A percentile compares a stretch with the other conserved stretches of the same genome.
Conservation (phyloP, 305 asterid genomes). For the Fraxinus floribunda region DNA sequence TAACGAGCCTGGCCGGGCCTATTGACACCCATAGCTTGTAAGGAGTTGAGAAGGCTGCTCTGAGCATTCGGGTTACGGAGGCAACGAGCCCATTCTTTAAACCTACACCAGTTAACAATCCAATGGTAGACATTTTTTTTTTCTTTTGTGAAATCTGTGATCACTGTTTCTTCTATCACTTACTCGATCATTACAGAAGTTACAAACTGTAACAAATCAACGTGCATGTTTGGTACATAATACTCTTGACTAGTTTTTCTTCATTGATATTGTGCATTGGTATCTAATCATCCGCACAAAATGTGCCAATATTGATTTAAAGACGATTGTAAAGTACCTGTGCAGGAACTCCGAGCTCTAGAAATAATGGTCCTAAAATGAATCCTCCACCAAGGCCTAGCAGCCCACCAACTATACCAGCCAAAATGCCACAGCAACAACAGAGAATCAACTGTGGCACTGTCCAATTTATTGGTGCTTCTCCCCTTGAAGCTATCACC, state of each 20-base stretch:
- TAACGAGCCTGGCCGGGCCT: too few relatives aligned
- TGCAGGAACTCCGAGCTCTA: constrained; percentile 73
- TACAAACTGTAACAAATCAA: not conserved
- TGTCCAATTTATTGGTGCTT: constrained; percentile 40
- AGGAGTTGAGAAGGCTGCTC: not conserved
- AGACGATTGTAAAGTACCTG: constrained; percentile 34
- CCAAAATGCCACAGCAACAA: constrained; percentile 62
- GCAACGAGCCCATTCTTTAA: not conserved
- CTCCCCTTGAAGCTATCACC: constrained; percentile 50
- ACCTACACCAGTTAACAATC: not conserved
- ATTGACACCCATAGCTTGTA: too few relatives aligned
- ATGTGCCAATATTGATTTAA: not conserved
- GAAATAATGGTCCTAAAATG: constrained; percentile 64
- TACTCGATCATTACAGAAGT: not conserved
- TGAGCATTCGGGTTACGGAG: not conserved
- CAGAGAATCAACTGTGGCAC: constrained; percentile 54
- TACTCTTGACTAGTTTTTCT: not conserved
- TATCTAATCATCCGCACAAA: not conserved
- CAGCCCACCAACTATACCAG: constrained; percentile 72
- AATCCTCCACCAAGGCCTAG: constrained; percentile 86
- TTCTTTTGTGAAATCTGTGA: not conserved
- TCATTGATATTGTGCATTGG: not conserved
- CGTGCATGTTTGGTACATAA: not conserved
- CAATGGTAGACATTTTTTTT: not conserved
- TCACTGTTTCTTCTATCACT: not conserved